Evolutionary conservation across 2,329 filamentous ascomycete species (phyloP), one percentile per base, ranked within the genome.

Genomic region (Epichloe sp.): DNA sequence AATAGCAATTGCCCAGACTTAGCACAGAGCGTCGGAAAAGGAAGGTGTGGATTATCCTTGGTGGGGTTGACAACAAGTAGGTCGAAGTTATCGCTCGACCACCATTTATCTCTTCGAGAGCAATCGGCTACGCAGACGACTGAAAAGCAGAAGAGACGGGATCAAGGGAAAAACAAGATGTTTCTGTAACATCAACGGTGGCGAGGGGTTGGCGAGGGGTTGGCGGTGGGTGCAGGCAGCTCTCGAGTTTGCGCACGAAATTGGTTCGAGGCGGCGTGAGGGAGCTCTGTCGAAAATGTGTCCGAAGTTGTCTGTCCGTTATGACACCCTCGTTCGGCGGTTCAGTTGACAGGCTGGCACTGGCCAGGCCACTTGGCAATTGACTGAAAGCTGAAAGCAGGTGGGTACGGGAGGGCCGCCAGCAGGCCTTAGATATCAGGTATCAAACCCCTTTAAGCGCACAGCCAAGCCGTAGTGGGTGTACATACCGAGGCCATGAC

Each of bases 391-490:
- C 34, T 46, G 44, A 19, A 14, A 46, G 17, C n/a, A 38, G 3
- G 36, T 38, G 36, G 36, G 12, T n/a, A 15, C 12, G 36, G 12
- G n/a, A 6, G 12, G 15, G 4, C 12, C 3, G 5, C 12, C 15
- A 5, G 19, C 3, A 3, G 17, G 55, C 55, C 55, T 57, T 46
- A 49, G 37, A 49, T 52, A 12, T 55, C 50, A 56, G 55, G 55
- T 51, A 49, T 54, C 54, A 51, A 53, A 19, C 31, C 40, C 21
- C 43, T 40, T 45, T 35, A 8, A 31, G 31, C 31, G 31, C 10
- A 31, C 26, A 31, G 26, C 26, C 26, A 10, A 26, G 26, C 26
- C 26, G 26, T 8, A 26, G 26, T 26, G 7, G 26, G 2, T 26
- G 26, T 21, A 21, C 19, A 21, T 19, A 19, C 19, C 10, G 8